A percentile compares a stretch with the other conserved stretches of the same genome.
These are phyloP conservation scores for Fistulifera pelliculosa DNA, from an alignment of 108 stramenopile species.

Conservation along the genomic window DNA sequence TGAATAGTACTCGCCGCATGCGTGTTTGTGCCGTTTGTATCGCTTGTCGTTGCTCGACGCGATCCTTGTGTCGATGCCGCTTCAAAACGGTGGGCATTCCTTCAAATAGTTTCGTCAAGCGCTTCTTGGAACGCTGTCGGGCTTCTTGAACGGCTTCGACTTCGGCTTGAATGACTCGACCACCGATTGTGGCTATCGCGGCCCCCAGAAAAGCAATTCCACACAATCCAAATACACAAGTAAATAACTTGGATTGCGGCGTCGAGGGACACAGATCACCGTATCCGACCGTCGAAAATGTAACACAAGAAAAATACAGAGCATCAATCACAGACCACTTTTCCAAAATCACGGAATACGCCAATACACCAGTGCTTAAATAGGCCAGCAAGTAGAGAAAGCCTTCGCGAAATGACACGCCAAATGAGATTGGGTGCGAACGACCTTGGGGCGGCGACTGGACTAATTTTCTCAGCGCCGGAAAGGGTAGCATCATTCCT, in stretches of 20 bases:
- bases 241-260: constrained; percentile 35
- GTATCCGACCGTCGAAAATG: constrained; percentile 33
- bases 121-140: constrained; percentile 9
- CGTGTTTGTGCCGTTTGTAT: background rate
- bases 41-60: background rate
- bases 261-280: constrained; percentile 40
- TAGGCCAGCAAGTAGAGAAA: constrained; percentile 28
- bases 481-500: constrained; percentile 22
- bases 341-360: constrained; percentile 38
- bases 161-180: constrained; percentile 34
- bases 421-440: background rate
- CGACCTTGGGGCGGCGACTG: background rate
- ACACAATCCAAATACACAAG: constrained; percentile 49
- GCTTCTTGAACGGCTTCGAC: constrained; percentile 20
- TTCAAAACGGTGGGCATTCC: constrained; percentile 7
- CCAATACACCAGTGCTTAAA: constrained; percentile 35
- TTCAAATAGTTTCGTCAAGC: constrained; percentile 13
- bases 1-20: background rate
- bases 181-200: constrained; percentile 42
- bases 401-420: constrained; percentile 29
- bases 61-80: background rate
- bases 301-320: constrained; percentile 47
- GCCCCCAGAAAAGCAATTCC: constrained; percentile 50
- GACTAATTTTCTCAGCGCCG: constrained; percentile 10
- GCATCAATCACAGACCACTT: constrained; percentile 48